Conservation (phyloP, 169 alveolate genomes). For the Babesia gibsoni region DNA sequence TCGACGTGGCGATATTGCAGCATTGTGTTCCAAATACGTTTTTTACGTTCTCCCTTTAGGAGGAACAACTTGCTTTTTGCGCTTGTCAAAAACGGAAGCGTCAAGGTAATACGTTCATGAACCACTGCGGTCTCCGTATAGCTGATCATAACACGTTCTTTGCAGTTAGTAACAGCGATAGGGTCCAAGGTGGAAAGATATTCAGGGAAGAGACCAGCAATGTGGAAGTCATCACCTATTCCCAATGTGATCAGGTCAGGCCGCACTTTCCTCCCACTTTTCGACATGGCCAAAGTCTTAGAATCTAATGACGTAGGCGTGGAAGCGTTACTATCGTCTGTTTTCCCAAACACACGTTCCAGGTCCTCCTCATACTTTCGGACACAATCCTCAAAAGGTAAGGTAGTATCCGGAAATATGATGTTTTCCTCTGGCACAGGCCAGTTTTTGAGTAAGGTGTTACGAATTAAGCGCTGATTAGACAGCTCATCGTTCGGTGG, state of each 20-base stretch:
- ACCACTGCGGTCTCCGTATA: slow-evolving; percentile 55
- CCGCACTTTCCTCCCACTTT: neutral
- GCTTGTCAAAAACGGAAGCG: slow-evolving; percentile 57
- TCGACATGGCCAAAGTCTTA: neutral
- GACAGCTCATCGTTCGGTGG: slow-evolving; percentile 62
- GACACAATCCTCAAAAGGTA: slow-evolving; percentile 63
- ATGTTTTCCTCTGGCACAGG: slow-evolving; percentile 60
- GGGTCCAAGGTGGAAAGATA: slow-evolving; percentile 53
- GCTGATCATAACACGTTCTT: slow-evolving; percentile 57
- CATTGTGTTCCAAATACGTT: slow-evolving; percentile 66
- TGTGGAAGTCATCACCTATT: slow-evolving; percentile 64
- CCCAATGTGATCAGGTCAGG: slow-evolving; percentile 66
- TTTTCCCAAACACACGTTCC: slow-evolving; percentile 48
- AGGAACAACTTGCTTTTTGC: slow-evolving; percentile 62
- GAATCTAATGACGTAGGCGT: neutral
- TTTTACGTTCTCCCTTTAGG: slow-evolving; percentile 63
- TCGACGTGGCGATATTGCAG: slow-evolving; percentile 60
- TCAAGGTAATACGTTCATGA: slow-evolving; percentile 44
- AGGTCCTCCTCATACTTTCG: slow-evolving; percentile 57
- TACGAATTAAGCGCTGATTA: slow-evolving; percentile 45
- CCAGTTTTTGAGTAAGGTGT: slow-evolving; percentile 61
- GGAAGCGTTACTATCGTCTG: neutral
- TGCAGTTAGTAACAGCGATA: slow-evolving; percentile 42
- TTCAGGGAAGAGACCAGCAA: slow-evolving; percentile 67
- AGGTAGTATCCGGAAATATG: slow-evolving; percentile 59